Evolutionary conservation across 495 filamentous ascomycete species (phyloP), one percentile per base, ranked within the genome.

Genomic region (Monascus purpureus): DNA sequence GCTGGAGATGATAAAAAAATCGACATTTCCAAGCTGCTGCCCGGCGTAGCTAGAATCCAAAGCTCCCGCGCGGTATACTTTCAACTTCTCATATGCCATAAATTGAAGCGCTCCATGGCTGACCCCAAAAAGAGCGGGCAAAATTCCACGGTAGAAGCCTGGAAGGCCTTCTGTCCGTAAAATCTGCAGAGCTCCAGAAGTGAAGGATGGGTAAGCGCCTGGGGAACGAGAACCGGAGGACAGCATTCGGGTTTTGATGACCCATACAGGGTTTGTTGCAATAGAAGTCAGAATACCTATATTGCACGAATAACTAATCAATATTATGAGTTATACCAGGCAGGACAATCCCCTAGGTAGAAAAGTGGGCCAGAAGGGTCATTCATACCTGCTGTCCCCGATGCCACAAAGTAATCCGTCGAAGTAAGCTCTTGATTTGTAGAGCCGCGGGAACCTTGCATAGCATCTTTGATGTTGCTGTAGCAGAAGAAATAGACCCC

Each of bases 171-270:
- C 85, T 16, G 57, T 57, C 4, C 46, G 55, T 28, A 75, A 64
- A 7, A 95, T 71, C 29, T 70, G 68, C 17, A 40, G 54, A 17
- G 72, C 65, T 29, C 90, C 90, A 32, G 75, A 60, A 31, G 59
- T 58, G 52, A 93, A 76, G 37, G 70, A 75, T n/a, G 69, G 59
- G 57, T 96, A 99, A 4, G 87, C 87, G 32, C 83, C 83, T 1
- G 74, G 77, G 15, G 71, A 64, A 25, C 61, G 55, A 28, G 69
- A 68, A 42, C 86, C 77, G 2, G 77, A 84, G 18, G 85, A 81
- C 8, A 99, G 63, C 88, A 99, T 96, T 31, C 90, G 82, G 2
- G 90, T 99, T 54, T 96, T 96, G 50, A 99, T 72, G 4, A 99
- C 90, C 90, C 90, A 99, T 47, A 99, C 80, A 3, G 90, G 90